Evolutionary conservation across 2,329 filamentous ascomycete genomes (phyloP), one percentile per base, ranked within the genome.

Genomic region (Pyrenophora seminiperda): DNA sequence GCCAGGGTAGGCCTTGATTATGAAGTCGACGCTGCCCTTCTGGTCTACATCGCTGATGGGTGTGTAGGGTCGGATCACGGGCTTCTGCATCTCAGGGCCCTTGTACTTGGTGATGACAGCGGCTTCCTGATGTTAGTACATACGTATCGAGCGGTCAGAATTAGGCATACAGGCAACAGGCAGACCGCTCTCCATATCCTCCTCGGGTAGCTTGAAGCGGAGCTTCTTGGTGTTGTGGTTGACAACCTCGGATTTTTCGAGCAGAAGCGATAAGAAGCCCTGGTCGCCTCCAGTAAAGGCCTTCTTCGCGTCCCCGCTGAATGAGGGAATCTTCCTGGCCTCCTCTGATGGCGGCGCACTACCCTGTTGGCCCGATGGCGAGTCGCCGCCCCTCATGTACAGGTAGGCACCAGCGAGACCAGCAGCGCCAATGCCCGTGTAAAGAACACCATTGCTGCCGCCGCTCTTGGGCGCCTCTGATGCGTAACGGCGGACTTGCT

Each of bases 171-270:
- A 96, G 50, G 93, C 86, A 57, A 96, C 79, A 29, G 83, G 76
- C 51, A 99, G 78, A 36, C 94, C 94, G 50, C 90, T 93, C 44
- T 96, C 87, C 76, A 88, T 84, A 72, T 96, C 88, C 56, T 84
- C 81, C 73, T 95, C 89, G 13, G 90, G 90, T 34, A 97, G 85
- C 67, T 87, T 85, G 77, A 99, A 97, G 65, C 89, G 86, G 72
- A 97, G 81, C 66, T 84, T 87, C 85, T 97, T 97, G 66, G 91
- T 95, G 81, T 97, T 97, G 82, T 92, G 89, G 80, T 91, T 97
- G 77, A 97, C 76, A 37, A 80, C 77, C 77, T 96, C 88, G 41
- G 91, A 83, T 47, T 87, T 85, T 48, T 90, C 84, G 48, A 97
- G 81, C 77, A 89, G 86, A 62, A 97, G 82, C 56, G 85, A 86